phyloP scores from a whole-genome alignment of 306 rosid genomes.

The Carpinus fangiana region DNA sequence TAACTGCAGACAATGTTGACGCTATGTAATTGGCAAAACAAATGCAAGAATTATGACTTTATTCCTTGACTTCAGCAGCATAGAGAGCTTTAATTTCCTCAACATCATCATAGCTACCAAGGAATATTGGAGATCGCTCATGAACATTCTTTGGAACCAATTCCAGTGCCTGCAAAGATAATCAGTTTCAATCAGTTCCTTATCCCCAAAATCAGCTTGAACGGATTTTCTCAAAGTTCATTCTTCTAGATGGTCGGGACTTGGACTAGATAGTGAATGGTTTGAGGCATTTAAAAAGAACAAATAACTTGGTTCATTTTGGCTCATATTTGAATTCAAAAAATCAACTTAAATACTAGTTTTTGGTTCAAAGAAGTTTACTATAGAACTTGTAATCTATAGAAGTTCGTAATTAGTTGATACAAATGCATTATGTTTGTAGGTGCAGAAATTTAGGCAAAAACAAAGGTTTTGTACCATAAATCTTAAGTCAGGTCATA shows the following conservation, averaged over 20 bases:
- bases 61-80: constrained; percentile 57
- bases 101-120: constrained; percentile 86
- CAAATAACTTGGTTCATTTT: neutral
- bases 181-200: neutral
- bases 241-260: too few relatives aligned
- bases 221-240: neutral
- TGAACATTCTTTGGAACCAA: constrained; percentile 72
- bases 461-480: neutral
- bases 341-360: neutral
- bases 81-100: constrained; percentile 84
- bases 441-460: neutral
- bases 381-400: neutral
- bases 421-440: neutral
- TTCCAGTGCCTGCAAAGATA: constrained; percentile 71
- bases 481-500: neutral
- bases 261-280: neutral
- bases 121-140: constrained; percentile 84
- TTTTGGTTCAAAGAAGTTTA: neutral
- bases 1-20: neutral
- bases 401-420: neutral
- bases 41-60: neutral
- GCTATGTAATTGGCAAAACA: neutral
- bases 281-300: neutral
- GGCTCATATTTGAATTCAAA: neutral
- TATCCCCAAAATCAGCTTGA: neutral